phyloP scores from a whole-genome alignment of 768 basidiomycete species.

The Hypsizygus marmoreus region DNA sequence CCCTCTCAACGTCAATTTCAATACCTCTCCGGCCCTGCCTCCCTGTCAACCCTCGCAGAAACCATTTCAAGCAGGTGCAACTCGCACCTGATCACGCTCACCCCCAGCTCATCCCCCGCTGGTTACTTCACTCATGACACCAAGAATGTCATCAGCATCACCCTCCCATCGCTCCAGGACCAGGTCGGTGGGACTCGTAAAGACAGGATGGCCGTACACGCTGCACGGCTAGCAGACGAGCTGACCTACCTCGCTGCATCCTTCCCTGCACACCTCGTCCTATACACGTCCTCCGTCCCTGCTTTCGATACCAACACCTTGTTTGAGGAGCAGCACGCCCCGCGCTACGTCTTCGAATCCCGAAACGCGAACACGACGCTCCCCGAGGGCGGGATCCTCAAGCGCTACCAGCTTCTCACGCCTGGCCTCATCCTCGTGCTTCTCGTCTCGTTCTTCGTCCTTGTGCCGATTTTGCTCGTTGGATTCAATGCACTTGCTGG shows the following conservation, averaged over 20 bases:
- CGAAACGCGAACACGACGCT: conserved; percentile 35
- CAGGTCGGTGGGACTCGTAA: conserved; percentile 43
- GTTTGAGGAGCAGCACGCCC: conserved; percentile 29
- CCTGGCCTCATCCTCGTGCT: conserved; percentile 71
- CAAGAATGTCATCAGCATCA: conserved; percentile 61
- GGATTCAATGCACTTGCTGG: conserved; percentile 69
- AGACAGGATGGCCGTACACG: conserved; percentile 50
- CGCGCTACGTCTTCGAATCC: conserved; percentile 19
- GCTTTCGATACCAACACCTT: conserved; percentile 21
- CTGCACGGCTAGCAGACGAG: conserved; percentile 51
- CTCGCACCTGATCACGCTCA: conserved; percentile 46
- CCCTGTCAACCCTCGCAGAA: conserved; percentile 39
- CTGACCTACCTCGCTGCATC: conserved; percentile 48
- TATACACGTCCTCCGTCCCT: conserved; percentile 50
- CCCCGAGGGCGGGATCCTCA: conserved; percentile 60
- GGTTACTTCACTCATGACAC: conserved; percentile 33
- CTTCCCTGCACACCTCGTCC: conserved; percentile 64
- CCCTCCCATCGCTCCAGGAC: conserved; percentile 52
- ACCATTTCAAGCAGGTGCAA: conserved; percentile 54
- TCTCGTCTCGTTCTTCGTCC: conserved; percentile 64
- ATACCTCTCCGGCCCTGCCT: conserved; percentile 44
- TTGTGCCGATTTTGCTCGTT: conserved; percentile 65
- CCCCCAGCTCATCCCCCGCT: conserved; percentile 32
- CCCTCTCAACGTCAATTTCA: conserved; percentile 64
- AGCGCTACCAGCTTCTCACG: conserved; percentile 76